Evolutionary conservation across 2,329 filamentous ascomycete genomes (phyloP).

Genomic region (Trichoderma arundinaceum): DNA sequence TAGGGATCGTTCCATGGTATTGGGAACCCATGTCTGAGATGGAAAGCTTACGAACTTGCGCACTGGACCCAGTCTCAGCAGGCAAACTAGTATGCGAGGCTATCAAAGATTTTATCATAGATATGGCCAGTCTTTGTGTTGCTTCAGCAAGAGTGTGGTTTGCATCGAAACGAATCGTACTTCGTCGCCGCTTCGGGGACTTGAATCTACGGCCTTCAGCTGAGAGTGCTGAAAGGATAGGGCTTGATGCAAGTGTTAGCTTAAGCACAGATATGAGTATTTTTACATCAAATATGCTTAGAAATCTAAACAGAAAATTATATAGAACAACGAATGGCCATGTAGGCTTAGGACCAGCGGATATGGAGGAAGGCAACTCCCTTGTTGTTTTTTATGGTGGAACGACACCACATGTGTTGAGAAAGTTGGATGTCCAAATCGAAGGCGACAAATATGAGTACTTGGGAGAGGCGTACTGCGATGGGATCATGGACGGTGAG

Average conservation of each 20-base stretch:
- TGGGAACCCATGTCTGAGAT: conserved; percentile 34
- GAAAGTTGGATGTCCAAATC: background rate
- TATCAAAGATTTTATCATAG: conserved; percentile 31
- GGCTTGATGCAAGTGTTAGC: conserved; percentile 32
- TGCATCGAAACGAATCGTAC: conserved; percentile 13
- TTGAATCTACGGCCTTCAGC: background rate
- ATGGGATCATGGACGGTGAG: conserved; percentile 45
- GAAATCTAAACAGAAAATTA: conserved; percentile 35
- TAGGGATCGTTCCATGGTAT: conserved; percentile 39
- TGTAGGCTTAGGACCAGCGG: conserved; percentile 40
- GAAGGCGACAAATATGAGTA: conserved; percentile 36
- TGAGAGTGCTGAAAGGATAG: conserved; percentile 26
- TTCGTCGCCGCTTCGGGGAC: conserved; percentile 32
- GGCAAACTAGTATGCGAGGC: conserved; percentile 28
- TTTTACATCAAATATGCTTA: conserved; percentile 34
- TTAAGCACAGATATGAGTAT: conserved; percentile 26
- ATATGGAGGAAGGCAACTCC: conserved; percentile 37
- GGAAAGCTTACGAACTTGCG: conserved; percentile 34
- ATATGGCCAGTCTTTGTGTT: conserved; percentile 31
- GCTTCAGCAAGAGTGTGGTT: conserved; percentile 30
- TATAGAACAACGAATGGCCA: conserved; percentile 41
- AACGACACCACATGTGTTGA: conserved; percentile 41
- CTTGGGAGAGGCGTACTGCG: conserved; percentile 44
- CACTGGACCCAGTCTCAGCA: conserved; percentile 32
- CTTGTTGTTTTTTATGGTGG: conserved; percentile 41